Base-by-base conservation (phyloP, 805 yeast genomes). In the Danielia oregonensis region DNA sequence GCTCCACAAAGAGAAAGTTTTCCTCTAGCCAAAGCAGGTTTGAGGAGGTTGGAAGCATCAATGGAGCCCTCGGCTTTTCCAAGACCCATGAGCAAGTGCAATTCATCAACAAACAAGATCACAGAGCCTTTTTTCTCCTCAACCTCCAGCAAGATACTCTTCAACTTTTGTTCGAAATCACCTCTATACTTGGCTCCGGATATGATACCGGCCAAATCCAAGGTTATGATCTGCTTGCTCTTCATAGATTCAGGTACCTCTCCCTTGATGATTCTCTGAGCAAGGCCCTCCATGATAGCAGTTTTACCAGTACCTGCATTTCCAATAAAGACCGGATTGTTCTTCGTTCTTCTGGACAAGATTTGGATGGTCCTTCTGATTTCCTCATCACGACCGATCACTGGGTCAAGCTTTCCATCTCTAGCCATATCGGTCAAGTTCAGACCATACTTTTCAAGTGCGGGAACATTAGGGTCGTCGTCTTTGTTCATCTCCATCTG, bases 251-350 rank as follows among this genome's bases (percentile, higher is more conserved):
- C 97, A 0, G 97, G 97, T 1, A 91, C 98, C 55, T 89, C 95
- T 9, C 91, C 91, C 37, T 83, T 78, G 6, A 86, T 78, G 32
- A 93, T 89, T 51, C 97, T 69, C 60, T 93, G 97, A 0, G 97
- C 97, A 25, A 93, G 68, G 0, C 97, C 98, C 55, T 93, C 98
- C 78, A 93, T 84, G 38, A 93, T 79, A 5, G 97, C 94, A 0
- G 97, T 93, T 59, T 91, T 91, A 65, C 98, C 98, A 0, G 96
- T 94, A 63, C 98, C 98, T 1, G 98, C 98, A 47, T 85, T 79
- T 43, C 98, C 98, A 26, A 93, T 88, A 35, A 91, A 61, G 1
- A 93, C 95, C 0, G 98, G 98, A 53, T 91, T 91, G 58, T 93
- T 93, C 61, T 91, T 91, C 1, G 97, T 88, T 57, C 97, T 72